Evolutionary conservation across 148 eudicot genomes (phyloP), one percentile per base, ranked within the genome.

Genomic region (Heliamphora exappendiculata): DNA sequence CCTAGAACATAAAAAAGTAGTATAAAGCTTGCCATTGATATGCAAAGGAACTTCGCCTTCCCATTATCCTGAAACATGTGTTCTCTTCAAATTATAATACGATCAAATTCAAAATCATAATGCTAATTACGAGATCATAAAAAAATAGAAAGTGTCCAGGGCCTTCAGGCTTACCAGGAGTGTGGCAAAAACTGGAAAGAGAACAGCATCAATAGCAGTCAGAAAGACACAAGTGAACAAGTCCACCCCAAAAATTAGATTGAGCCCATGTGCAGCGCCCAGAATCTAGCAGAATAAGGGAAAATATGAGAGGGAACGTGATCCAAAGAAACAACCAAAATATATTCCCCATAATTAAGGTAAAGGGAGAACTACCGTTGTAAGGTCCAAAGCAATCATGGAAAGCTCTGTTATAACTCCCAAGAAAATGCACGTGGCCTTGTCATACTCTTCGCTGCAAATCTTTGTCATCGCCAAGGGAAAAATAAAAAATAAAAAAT

Each of bases 221-320:
- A 95, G 67, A 60, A 93, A 84, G 54, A 93, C 85, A 82, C 89
- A 86, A 60, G 82, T 82, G 83, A 90, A 89, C 51, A 91, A 79
- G 81, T 89, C 90, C 68, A 82, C 78, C 65, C 98, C 96, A 77
- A 91, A 83, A 67, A 88, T 75, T 66, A 85, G 84, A 86, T 89
- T 86, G 65, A 95, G 88, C 67, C 92, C 96, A 75, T 89, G 91
- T 33, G 98, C 96, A 64, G 91, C 87, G 78, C 98, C 98, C 80
- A 95, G 73, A 85, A 95, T 87, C 98, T 95, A 81, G 74, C 55
- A 81, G 71, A 81, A 76, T 34, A 34, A 54, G 33, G 70, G 73
- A 12, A 62, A 60, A 34, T 73, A 73, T 22, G 76, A 45, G 63
- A 70, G 29, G 41, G 1, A 29, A 9, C 44, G 50, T 5, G 65